Percentiles rank a stretch among this genome's conserved stretches.
These are phyloP conservation scores for Scenedesmus sp. DNA, from an alignment of 163 green algal genomes.

Conservation along the genomic window DNA sequence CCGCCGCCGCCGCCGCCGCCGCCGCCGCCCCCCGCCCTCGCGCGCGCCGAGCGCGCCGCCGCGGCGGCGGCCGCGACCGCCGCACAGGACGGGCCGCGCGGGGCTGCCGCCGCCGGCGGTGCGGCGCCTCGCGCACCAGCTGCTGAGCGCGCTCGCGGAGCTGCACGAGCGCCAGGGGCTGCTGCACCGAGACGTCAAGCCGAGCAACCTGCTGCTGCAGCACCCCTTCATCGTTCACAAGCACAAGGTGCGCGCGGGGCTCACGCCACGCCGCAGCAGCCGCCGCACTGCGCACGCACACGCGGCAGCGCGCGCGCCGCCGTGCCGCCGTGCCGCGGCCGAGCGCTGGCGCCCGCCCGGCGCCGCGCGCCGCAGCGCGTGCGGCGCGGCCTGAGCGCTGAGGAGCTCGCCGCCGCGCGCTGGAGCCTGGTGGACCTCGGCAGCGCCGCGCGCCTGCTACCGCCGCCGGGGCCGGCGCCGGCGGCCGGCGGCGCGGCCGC, in stretches of 20 bases:
- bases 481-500: background rate
- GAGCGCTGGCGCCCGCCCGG: no score
- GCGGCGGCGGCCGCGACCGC: background rate
- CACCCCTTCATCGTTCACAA: background rate
- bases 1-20: background rate
- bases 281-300: no score
- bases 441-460: constrained; percentile 3
- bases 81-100: background rate
- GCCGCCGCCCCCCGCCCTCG: background rate
- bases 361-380: background rate
- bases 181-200: constrained; percentile 21
- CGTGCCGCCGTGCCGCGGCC: no score
- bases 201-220: constrained; percentile 34
- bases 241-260: background rate
- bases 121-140: constrained; percentile 5
- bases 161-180: background rate
- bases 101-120: constrained; percentile 8
- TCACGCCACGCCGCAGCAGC: no score
- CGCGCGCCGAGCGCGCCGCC: background rate
- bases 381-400: background rate
- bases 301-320: no score
- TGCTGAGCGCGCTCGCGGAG: constrained; percentile 10
- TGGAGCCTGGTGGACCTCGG: constrained; percentile 1
- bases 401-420: background rate
- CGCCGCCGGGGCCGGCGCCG: background rate